Conservation (phyloP, 78 protist genomes). For the Dictyostelium purpureum region DNA sequence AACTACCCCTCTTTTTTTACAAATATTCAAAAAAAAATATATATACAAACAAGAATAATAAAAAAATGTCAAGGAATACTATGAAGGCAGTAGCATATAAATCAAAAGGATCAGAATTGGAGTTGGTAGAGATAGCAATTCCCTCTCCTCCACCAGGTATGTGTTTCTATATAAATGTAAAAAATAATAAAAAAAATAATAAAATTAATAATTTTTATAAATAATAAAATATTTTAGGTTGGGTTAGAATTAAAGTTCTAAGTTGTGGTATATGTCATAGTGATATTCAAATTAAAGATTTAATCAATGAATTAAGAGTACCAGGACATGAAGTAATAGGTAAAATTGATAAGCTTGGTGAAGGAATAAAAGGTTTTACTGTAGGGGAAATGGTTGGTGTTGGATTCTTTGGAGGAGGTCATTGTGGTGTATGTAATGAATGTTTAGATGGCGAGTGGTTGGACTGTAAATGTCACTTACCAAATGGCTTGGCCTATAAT, state of each 20-base stretch:
- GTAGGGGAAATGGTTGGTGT: constrained; percentile 76
- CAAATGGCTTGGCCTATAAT: neutral
- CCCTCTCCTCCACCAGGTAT: constrained; percentile 42
- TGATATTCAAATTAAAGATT: constrained; percentile 2
- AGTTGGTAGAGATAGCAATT: constrained; percentile 5
- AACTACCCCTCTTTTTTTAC: too few relatives aligned
- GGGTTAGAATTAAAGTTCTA: constrained; percentile 70
- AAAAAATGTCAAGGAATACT: too few relatives aligned
- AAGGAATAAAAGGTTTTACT: neutral
- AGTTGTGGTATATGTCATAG: constrained; percentile 86
- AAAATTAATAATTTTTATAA: too few relatives aligned
- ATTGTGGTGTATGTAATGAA: constrained; percentile 53
- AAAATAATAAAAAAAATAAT: too few relatives aligned
- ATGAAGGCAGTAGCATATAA: neutral
- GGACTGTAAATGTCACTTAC: neutral
- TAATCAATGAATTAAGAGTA: neutral
- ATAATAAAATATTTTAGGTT: too few relatives aligned
- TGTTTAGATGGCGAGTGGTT: constrained; percentile 19
- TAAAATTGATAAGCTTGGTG: constrained; percentile 45
- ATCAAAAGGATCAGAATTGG: neutral
- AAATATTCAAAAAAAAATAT: too few relatives aligned
- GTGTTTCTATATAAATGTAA: too few relatives aligned
- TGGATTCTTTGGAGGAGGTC: constrained; percentile 43
- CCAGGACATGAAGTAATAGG: constrained; percentile 85
- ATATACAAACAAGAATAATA: too few relatives aligned